phyloP scores from a whole-genome alignment of 805 yeast genomes.

The Ogataea chonburiensis region DNA sequence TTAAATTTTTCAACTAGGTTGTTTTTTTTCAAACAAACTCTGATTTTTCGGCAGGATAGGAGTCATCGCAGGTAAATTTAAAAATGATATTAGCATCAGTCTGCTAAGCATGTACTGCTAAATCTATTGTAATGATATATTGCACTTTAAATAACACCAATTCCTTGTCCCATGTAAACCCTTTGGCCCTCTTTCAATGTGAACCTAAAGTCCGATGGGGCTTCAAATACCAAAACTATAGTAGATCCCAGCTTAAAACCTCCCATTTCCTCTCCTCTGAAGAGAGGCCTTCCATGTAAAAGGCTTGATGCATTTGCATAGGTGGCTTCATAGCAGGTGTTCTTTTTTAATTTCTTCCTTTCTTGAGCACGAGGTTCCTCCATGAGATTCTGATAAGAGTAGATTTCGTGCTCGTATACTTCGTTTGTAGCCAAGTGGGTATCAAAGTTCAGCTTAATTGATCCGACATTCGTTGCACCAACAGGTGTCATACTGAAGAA shows the following conservation, averaged over 20 bases:
- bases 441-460: conserved; percentile 89
- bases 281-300: conserved; percentile 83
- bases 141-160: too few relatives aligned
- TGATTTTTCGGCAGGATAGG: conserved; percentile 4
- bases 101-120: too few relatives aligned
- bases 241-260: conserved; percentile 96
- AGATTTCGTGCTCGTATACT: conserved; percentile 51
- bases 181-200: conserved; percentile 66
- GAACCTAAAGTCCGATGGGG: conserved; percentile 78
- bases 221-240: conserved; percentile 95
- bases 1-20: background rate
- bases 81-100: too few relatives aligned
- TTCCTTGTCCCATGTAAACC: conserved; percentile 79
- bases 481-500: conserved; percentile 99
- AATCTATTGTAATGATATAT: too few relatives aligned
- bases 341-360: conserved; percentile 52
- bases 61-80: too few relatives aligned
- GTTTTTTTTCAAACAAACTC: background rate
- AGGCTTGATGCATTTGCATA: conserved; percentile 74
- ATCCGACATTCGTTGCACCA: conserved; percentile 98
- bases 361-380: conserved; percentile 8
- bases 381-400: conserved; percentile 24
- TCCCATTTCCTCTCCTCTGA: conserved; percentile 94
- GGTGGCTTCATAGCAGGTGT: conserved; percentile 92
- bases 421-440: conserved; percentile 84